These are phyloP conservation scores for Trypanosoma vivax DNA, from an alignment of 208 protist genomes.

Conservation along the genomic window DNA sequence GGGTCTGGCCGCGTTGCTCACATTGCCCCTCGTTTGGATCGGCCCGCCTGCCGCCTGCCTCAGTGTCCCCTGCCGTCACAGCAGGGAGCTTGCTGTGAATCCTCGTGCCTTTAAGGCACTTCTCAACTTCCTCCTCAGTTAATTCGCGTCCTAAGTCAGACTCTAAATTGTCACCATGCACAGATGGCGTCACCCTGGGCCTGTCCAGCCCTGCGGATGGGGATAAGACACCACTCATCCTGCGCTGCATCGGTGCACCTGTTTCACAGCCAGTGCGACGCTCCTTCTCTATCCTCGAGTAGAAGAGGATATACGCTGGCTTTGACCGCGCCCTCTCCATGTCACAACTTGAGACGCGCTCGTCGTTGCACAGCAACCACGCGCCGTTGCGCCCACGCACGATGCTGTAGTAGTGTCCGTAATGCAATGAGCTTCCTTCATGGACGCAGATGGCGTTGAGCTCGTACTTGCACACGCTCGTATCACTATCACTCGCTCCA, in stretches of 20 bases:
- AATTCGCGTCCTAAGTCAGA: slow-evolving; percentile 19
- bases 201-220: background rate
- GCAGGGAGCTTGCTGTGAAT: background rate
- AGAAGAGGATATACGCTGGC: slow-evolving; percentile 90
- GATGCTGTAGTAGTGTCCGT: slow-evolving; percentile 89
- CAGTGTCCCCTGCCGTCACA: background rate
- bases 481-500: background rate
- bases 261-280: background rate
- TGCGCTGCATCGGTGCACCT: too few species aligned
- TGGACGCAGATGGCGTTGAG: slow-evolving; percentile 89
- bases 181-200: background rate
- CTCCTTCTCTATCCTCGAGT: slow-evolving; percentile 39
- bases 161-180: background rate
- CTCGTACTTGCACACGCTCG: slow-evolving; percentile 53
- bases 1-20: too few species aligned
- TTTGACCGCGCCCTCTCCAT: slow-evolving; percentile 56
- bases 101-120: slow-evolving; percentile 7
- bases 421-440: slow-evolving; percentile 61
- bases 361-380: slow-evolving; percentile 89
- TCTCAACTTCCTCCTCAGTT: slow-evolving; percentile 26
- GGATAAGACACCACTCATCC: too few species aligned
- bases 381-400: slow-evolving; percentile 71
- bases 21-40: too few species aligned
- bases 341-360: slow-evolving; percentile 44
- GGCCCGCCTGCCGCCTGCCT: background rate